Conservation (phyloP, 108 stramenopile species). For the Nannochloropsis oceanica region DNA sequence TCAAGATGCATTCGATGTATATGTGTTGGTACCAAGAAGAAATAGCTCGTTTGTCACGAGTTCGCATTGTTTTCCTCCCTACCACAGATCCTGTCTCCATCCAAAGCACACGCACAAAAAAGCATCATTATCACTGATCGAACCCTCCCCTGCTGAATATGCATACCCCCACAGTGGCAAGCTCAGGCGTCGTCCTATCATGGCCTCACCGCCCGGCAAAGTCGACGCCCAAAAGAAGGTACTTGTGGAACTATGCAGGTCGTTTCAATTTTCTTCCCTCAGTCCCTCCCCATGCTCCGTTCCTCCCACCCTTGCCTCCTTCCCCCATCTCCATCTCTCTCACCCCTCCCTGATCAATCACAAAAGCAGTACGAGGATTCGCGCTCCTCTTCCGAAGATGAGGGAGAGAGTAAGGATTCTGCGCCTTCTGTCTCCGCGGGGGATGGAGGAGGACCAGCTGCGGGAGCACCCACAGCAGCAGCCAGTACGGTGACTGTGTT, state of each 20-base stretch:
- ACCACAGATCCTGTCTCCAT: too few relatives aligned
- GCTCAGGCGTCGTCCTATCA: too few relatives aligned
- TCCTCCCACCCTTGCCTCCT: neutral
- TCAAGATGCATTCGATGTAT: too few relatives aligned
- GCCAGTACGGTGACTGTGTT: too few relatives aligned
- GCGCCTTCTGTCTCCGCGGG: neutral
- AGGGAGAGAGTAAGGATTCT: neutral
- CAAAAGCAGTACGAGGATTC: neutral
- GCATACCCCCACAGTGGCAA: too few relatives aligned
- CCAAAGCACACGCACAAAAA: too few relatives aligned
- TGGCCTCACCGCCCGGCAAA: neutral
- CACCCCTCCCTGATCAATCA: neutral
- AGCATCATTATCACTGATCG: too few relatives aligned
- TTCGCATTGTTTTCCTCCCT: too few relatives aligned
- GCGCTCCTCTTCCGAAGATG: neutral
- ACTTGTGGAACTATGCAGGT: neutral
- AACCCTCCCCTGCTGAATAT: too few relatives aligned
- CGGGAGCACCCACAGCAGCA: too few relatives aligned
- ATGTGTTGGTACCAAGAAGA: too few relatives aligned
- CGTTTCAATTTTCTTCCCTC: neutral
- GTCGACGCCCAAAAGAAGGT: neutral
- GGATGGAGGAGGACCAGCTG: neutral
- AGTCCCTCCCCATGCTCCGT: neutral
- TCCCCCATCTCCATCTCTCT: neutral
- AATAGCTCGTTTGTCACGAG: too few relatives aligned